Evolutionary conservation across 176 grass and related monocot genomes (phyloP).

Genomic region (Tuctoria greenei): DNA sequence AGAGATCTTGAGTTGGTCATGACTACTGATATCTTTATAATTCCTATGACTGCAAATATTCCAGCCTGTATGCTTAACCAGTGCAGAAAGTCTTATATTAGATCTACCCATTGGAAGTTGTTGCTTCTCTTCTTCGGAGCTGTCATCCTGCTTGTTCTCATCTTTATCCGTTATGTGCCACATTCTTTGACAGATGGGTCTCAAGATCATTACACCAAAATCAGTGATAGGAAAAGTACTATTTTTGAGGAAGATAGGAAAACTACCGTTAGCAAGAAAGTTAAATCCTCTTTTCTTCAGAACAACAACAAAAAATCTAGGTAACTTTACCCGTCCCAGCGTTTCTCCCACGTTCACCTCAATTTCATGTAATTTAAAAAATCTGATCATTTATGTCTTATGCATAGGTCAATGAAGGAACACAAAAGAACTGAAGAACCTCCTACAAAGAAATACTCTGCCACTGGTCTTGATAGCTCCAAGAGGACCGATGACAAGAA

Average conservation of each 20-base stretch:
- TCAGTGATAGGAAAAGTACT: slow-evolving; percentile 40
- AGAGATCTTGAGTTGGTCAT: slow-evolving; percentile 85
- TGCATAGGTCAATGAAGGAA: slow-evolving; percentile 57
- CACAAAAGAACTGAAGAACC: slow-evolving; percentile 51
- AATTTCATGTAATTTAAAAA: slow-evolving; percentile 17
- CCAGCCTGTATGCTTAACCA: slow-evolving; percentile 64
- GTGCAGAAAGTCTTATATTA: slow-evolving; percentile 66
- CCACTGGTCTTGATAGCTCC: slow-evolving; percentile 38
- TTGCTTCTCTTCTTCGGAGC: slow-evolving; percentile 54
- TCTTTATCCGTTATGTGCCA: slow-evolving; percentile 45
- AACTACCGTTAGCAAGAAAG: slow-evolving; percentile 39
- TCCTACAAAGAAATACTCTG: slow-evolving; percentile 44
- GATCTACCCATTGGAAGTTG: slow-evolving; percentile 50
- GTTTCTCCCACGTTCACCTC: not conserved
- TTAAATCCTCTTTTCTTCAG: slow-evolving; percentile 52
- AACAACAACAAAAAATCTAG: slow-evolving; percentile 66
- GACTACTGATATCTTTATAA: slow-evolving; percentile 70
- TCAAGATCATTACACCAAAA: slow-evolving; percentile 50
- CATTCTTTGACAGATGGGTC: slow-evolving; percentile 37
- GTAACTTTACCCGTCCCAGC: slow-evolving; percentile 28
- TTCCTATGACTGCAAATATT: slow-evolving; percentile 82
- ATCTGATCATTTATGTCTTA: slow-evolving; percentile 37
- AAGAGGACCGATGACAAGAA: slow-evolving; percentile 43
- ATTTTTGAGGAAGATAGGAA: slow-evolving; percentile 28
- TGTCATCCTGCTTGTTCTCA: slow-evolving; percentile 49